phyloP scores from a whole-genome alignment of 768 basidiomycete genomes.

The Boletus rubescentipes region DNA sequence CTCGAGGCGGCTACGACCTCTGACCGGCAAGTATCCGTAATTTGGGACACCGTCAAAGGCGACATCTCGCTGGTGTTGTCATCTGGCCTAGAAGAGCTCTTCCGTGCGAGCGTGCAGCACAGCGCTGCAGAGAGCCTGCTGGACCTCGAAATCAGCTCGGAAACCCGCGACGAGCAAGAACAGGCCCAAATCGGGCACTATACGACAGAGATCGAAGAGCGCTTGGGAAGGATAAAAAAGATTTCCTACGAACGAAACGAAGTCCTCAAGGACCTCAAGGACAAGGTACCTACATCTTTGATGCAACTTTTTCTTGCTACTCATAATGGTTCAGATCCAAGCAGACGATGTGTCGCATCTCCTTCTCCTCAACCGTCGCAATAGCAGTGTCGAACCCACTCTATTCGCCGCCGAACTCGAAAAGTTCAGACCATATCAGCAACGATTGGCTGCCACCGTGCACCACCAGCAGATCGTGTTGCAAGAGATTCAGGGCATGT shows the following conservation, averaged over 20 bases:
- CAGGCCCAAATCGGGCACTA: slow-evolving; percentile 62
- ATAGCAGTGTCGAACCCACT: slow-evolving; percentile 77
- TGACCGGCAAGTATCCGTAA: slow-evolving; percentile 67
- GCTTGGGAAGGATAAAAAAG: slow-evolving; percentile 74
- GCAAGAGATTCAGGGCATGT: slow-evolving; percentile 71
- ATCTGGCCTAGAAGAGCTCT: slow-evolving; percentile 60
- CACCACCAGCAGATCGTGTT: slow-evolving; percentile 72
- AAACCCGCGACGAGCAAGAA: slow-evolving; percentile 65
- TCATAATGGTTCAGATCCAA: slow-evolving; percentile 66
- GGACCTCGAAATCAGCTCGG: slow-evolving; percentile 71
- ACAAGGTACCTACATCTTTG: slow-evolving; percentile 59
- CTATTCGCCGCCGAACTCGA: slow-evolving; percentile 93
- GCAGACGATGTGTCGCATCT: slow-evolving; percentile 95
- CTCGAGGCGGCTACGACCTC: slow-evolving; percentile 77
- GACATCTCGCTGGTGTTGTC: slow-evolving; percentile 67
- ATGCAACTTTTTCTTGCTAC: not conserved
- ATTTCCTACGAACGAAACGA: slow-evolving; percentile 83
- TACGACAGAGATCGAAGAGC: slow-evolving; percentile 76
- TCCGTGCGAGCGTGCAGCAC: slow-evolving; percentile 49
- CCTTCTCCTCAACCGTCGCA: slow-evolving; percentile 85
- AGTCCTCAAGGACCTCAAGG: slow-evolving; percentile 91
- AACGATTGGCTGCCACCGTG: slow-evolving; percentile 73
- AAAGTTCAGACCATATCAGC: slow-evolving; percentile 92
- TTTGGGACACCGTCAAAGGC: slow-evolving; percentile 69
- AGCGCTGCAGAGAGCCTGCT: slow-evolving; percentile 48